Evolutionary conservation across 805 yeast species (phyloP), one percentile per base, ranked within the genome.

Genomic region (Yarrowia sp.): DNA sequence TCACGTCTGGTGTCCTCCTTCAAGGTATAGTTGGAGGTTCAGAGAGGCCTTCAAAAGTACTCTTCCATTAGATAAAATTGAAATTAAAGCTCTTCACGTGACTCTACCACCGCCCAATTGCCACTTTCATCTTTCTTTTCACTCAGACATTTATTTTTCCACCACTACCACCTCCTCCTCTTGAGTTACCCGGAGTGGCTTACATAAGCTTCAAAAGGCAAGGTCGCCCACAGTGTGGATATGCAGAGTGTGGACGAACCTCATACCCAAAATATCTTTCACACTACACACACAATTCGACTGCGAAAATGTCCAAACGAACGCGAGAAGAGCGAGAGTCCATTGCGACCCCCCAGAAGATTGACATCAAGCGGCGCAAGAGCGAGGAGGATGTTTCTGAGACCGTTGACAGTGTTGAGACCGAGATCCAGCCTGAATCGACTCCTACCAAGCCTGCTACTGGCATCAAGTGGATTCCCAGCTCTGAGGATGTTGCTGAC

Each of bases 271-370:
- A 26, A 26, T 26, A 26, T 26, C 32, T 26, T 26, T 26, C 32
- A 26, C 32, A 26, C 7, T 19, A 19, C 32, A 26, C 32, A 26
- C 41, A 35, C 56, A 52, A 52, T 35, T 52, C 56, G n/a, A 36
- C 15, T 19, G 16, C 38, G 22, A 35, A 9, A 16, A 38, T 43
- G 69, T 58, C 52, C 43, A 69, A 69, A 26, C 59, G 71, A 59
- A 38, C 64, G 35, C 61, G 71, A 52, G 70, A 59, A n/a, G 70
- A 69, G 36, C 67, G 69, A 7, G 70, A 68, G 46, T 48, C 49
- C 46, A 59, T 41, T 38, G 43, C 53, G 43, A 58, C 55, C 3
- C 65, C 65, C 41, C 52, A 43, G 52, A 43, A 45, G 15, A 43
- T 45, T 9, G 53, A 49, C 14, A 22, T 53, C 56, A 49, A 65